Evolutionary conservation across 2,329 filamentous ascomycete species (phyloP).

Genomic region (Dactylellina sp.): DNA sequence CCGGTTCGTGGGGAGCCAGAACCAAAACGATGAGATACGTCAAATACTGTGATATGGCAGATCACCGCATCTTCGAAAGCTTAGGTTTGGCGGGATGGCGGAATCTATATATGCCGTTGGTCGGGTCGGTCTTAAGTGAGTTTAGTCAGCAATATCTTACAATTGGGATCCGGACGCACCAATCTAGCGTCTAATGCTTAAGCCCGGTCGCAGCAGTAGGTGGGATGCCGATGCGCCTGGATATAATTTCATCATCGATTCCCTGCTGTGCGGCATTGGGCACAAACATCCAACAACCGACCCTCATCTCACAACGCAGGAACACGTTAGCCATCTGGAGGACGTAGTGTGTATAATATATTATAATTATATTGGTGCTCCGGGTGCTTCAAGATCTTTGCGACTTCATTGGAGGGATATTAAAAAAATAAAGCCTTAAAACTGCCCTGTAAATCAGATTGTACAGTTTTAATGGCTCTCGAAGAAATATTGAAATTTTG

Average conservation of each 20-base stretch:
- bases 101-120: neutral
- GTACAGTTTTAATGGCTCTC: too few relatives aligned
- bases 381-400: too few relatives aligned
- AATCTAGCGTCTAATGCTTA: neutral
- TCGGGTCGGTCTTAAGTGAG: neutral
- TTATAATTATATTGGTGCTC: too few relatives aligned
- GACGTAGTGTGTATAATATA: neutral
- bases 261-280: slow-evolving; percentile 4
- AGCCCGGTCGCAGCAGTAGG: slow-evolving; percentile 1
- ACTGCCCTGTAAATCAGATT: too few relatives aligned
- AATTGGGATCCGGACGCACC: slow-evolving; percentile 6
- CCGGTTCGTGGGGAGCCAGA: neutral
- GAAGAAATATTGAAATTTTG: too few relatives aligned
- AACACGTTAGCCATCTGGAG: too few relatives aligned
- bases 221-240: neutral
- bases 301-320: neutral
- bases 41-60: too few relatives aligned
- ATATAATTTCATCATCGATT: slow-evolving; percentile 1
- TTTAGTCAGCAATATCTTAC: slow-evolving; percentile 7
- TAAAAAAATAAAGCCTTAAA: too few relatives aligned
- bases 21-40: too few relatives aligned
- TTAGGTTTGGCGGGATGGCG: slow-evolving; percentile 5
- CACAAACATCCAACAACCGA: neutral
- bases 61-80: slow-evolving; percentile 19
- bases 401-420: too few relatives aligned